Evolutionary conservation across 2,329 filamentous ascomycete species (phyloP), one percentile per base, ranked within the genome.

Genomic region (Monilinia vaccinii-corymbosi): DNA sequence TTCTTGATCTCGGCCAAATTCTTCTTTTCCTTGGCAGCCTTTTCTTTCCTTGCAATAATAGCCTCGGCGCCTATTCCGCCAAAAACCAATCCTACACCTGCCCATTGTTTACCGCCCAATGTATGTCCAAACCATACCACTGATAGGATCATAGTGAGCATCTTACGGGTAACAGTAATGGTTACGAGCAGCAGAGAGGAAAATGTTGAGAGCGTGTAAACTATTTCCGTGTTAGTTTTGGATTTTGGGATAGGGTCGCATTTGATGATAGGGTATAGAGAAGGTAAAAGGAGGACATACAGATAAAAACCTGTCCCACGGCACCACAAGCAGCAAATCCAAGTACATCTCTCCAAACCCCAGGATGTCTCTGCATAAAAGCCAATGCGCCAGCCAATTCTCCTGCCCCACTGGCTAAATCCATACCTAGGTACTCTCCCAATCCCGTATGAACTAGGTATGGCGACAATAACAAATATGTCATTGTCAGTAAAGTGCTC

Each of bases 61-160:
- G 87, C 93, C 77, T 99, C 94, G 40, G 92, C 89, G 34, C 91
- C 94, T 71, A 99, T 92, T 56, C 93, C 94, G 31, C 92, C 91
- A 77, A 99, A 99, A 10, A 99, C 94, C 61, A 99, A 78, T 0
- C 83, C 87, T 36, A 99, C 92, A 64, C 94, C 94, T 8, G 95
- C 77, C 89, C 92, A 96, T 76, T 99, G 94, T 81, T 93, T 95
- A n/a, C 78, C 76, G 32, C 84, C 88, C 52, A 99, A 81, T 64
- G 82, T 83, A 74, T 99, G 94, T 32, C 94, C 94, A 73, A 97
- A 99, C 76, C 91, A 91, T 62, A 97, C 79, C 32, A 99, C 94
- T 58, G 91, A 96, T 56, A 97, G 80, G 62, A 97, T 90, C 94
- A 99, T 99, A 66, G 93, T 97, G 73, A 97, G 83, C 94, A 99